Base-by-base conservation (phyloP, 2,329 filamentous ascomycete species). In the Thermothelomyces thermophilus region DNA sequence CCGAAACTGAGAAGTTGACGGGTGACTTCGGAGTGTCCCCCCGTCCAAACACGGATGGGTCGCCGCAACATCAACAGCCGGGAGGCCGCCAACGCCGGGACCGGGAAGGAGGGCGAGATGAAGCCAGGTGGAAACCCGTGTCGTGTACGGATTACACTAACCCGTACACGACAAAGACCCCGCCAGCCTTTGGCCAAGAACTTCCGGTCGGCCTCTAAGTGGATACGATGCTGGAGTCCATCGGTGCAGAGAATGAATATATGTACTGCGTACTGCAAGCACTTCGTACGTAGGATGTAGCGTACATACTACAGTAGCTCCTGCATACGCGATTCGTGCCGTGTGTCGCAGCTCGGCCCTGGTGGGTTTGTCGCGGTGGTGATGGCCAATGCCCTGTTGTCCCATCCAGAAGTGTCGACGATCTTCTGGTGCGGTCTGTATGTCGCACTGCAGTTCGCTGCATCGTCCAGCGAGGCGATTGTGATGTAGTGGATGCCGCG, bases 51-150 rank as follows among this genome's bases (percentile, higher is more conserved):
- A 36, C 42, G 50, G 33, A 5, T 11, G 8, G 33, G 48, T 20
- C 43, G 22, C 10, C 31, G 48, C 48, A 48, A 42, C 50, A 48
- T 37, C 52, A 42, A 37, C n/a, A 46, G 44, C 52, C 52, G 50
- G 55, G 55, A 57, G 55, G 55, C 55, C 52, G 55, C 55, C 55
- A 53, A 57, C 44, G 30, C 52, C 55, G 55, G 41, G 50, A 49
- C 47, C 52, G 45, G 41, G 44, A 41, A 22, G 43, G 44, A 34
- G 33, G 5, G 42, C 31, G 20, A 30, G 43, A 47, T 46, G 46
- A 39, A 46, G 41, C 30, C 36, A 44, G 47, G 46, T 53, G 41
- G 47, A 45, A 48, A 51, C 39, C 51, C 50, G n/a, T n/a, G n/a
- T n/a, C n/a, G n/a, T n/a, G n/a, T n/a, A n/a, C n/a, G n/a, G n/a